These are phyloP conservation scores for Phanerochaete sordida DNA, from an alignment of 768 basidiomycete genomes.

Conservation along the genomic window DNA sequence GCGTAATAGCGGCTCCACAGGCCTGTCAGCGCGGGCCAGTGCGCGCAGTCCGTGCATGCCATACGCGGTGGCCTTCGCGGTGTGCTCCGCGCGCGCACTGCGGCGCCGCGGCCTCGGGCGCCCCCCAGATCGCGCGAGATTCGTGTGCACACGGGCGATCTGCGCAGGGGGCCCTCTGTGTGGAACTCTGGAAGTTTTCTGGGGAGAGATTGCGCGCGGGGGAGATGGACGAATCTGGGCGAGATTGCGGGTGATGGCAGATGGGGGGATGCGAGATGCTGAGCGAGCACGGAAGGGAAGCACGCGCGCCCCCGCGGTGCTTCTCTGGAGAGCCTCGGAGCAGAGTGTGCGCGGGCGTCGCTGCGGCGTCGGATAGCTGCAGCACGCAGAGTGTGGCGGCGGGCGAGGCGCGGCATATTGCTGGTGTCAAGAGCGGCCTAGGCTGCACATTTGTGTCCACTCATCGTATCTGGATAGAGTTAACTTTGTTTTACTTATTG, in stretches of 20 bases:
- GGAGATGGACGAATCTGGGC: neutral
- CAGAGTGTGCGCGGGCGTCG: neutral
- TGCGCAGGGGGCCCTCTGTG: neutral
- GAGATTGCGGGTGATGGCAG: neutral
- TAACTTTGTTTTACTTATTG: too few relatives aligned
- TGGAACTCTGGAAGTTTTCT: neutral
- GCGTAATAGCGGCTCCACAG: constrained; percentile 1
- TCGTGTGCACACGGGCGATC: neutral
- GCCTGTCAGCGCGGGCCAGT: neutral
- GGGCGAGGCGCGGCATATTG: too few relatives aligned
- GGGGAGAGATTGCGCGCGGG: too few relatives aligned
- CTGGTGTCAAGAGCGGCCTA: too few relatives aligned
- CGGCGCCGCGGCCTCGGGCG: neutral
- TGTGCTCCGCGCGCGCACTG: neutral
- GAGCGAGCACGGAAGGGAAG: too few relatives aligned
- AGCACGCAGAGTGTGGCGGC: too few relatives aligned
- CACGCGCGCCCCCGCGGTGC: neutral
- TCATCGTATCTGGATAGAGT: too few relatives aligned
- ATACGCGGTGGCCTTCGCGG: neutral
- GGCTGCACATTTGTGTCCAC: too few relatives aligned
- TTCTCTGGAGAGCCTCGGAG: neutral
- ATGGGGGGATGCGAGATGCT: too few relatives aligned
- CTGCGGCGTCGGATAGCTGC: too few relatives aligned
- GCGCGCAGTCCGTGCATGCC: neutral
- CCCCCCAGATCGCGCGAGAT: neutral